Evolutionary conservation across 2,329 filamentous ascomycete species (phyloP).

Genomic region (Furcasterigmium sp.): DNA sequence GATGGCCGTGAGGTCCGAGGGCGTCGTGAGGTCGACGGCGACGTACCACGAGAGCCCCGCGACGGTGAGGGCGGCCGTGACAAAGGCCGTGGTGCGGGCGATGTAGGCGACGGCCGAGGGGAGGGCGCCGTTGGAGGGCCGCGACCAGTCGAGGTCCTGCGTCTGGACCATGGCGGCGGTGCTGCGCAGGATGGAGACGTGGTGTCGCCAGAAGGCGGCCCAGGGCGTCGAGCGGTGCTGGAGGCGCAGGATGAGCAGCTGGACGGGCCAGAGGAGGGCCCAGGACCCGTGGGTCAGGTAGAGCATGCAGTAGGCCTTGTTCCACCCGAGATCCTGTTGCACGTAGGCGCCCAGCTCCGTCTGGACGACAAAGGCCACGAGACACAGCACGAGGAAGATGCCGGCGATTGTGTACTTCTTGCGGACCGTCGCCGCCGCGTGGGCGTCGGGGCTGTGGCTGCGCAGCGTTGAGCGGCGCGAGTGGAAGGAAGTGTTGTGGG

Average conservation of each 20-base stretch:
- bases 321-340: conserved; percentile 85
- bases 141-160: conserved; percentile 61
- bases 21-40: conserved; percentile 87
- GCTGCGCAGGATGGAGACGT: conserved; percentile 43
- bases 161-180: conserved; percentile 79
- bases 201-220: conserved; percentile 74
- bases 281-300: conserved; percentile 96
- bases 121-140: conserved; percentile 16
- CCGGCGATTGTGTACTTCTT: conserved; percentile 84
- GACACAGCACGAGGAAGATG: conserved; percentile 74
- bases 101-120: conserved; percentile 61
- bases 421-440: conserved; percentile 47
- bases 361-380: conserved; percentile 87
- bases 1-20: conserved; percentile 91
- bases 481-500: conserved; percentile 17
- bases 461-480: conserved; percentile 63
- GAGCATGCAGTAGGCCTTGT: conserved; percentile 99
- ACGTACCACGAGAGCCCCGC: conserved; percentile 95
- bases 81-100: conserved; percentile 68
- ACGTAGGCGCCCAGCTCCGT: conserved; percentile 95
- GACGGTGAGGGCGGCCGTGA: conserved; percentile 82
- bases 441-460: conserved; percentile 54
- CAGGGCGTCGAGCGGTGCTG: conserved; percentile 77
- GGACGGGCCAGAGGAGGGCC: conserved; percentile 80
- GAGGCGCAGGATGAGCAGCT: conserved; percentile 73